A percentile compares a stretch with the other conserved stretches of the same genome.
These are phyloP conservation scores for Metschnikowia matae DNA, from an alignment of 805 yeast genomes.

Conservation along the genomic window DNA sequence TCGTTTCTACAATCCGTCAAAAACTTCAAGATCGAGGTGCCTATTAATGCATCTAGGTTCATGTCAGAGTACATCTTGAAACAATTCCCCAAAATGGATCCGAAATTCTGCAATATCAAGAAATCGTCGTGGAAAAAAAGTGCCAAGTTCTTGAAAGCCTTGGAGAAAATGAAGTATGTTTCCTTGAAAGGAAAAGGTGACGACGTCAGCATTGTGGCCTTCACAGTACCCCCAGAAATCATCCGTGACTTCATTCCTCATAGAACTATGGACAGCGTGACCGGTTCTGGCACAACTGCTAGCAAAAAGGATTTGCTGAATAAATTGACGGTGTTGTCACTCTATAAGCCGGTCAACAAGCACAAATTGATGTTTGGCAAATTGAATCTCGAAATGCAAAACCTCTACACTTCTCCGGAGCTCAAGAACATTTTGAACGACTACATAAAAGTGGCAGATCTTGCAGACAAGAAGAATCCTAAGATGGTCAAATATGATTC, in stretches of 20 bases:
- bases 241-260: conserved; percentile 65
- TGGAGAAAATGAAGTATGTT: conserved; percentile 71
- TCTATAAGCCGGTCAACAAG: conserved; percentile 55
- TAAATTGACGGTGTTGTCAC: conserved; percentile 30
- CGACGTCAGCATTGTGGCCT: conserved; percentile 50
- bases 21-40: conserved; percentile 52
- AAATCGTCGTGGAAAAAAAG: conserved; percentile 88
- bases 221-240: conserved; percentile 21
- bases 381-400: conserved; percentile 31
- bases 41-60: conserved; percentile 70
- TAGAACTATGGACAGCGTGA: conserved; percentile 30
- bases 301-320: conserved; percentile 23
- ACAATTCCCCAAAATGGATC: conserved; percentile 69
- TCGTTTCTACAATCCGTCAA: conserved; percentile 69
- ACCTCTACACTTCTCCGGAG: conserved; percentile 51
- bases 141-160: conserved; percentile 76
- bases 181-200: conserved; percentile 83
- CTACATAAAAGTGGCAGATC: conserved; percentile 52
- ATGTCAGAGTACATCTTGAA: conserved; percentile 65
- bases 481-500: conserved; percentile 55
- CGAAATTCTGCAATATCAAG: conserved; percentile 55
- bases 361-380: conserved; percentile 46
- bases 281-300: conserved; percentile 19
- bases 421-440: conserved; percentile 48
- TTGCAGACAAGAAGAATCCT: conserved; percentile 51